A percentile compares a stretch with the other conserved stretches of the same genome.
Conservation (phyloP, 1,139 yeast genomes). For the Geotrichum fermentans region DNA sequence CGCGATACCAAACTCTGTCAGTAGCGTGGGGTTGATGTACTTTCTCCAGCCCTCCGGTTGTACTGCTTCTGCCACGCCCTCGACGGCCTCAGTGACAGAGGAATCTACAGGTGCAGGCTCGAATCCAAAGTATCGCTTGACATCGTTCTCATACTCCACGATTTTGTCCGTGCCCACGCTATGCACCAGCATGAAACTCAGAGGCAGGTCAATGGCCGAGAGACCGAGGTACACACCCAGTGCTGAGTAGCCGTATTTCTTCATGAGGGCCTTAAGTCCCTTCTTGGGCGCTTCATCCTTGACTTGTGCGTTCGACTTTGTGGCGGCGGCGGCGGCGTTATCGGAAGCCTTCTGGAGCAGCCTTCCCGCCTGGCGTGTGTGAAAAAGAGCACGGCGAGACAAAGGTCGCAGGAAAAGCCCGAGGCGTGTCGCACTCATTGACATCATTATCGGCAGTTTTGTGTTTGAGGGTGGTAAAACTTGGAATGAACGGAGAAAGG, state of each 20-base stretch:
- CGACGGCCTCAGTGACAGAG: slow-evolving; percentile 20
- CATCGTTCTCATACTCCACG: slow-evolving; percentile 15
- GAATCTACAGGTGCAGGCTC: slow-evolving; percentile 28
- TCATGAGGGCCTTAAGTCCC: slow-evolving; percentile 59
- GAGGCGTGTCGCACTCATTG: neutral
- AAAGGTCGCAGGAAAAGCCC: neutral
- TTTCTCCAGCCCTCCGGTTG: slow-evolving; percentile 18
- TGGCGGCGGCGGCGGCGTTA: neutral
- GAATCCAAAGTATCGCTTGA: slow-evolving; percentile 13
- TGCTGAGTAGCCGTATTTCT: slow-evolving; percentile 89
- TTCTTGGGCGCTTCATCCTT: slow-evolving; percentile 38
- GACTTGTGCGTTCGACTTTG: slow-evolving; percentile 5
- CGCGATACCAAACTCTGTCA: slow-evolving; percentile 81
- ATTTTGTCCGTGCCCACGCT: slow-evolving; percentile 20
- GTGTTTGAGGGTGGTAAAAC: too few species aligned
- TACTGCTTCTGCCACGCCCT: slow-evolving; percentile 15
- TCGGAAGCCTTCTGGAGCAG: slow-evolving; percentile 15
- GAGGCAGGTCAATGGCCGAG: slow-evolving; percentile 70
- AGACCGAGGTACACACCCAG: slow-evolving; percentile 75
- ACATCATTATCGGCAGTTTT: too few species aligned
- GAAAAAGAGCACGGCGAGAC: slow-evolving; percentile 9
- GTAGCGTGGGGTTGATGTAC: slow-evolving; percentile 31
- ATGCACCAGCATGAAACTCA: slow-evolving; percentile 67
- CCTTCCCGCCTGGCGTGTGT: slow-evolving; percentile 6
- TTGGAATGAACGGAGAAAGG: too few species aligned